Evolutionary conservation across 768 basidiomycete genomes (phyloP).

Genomic region (Scleroderma bovista): DNA sequence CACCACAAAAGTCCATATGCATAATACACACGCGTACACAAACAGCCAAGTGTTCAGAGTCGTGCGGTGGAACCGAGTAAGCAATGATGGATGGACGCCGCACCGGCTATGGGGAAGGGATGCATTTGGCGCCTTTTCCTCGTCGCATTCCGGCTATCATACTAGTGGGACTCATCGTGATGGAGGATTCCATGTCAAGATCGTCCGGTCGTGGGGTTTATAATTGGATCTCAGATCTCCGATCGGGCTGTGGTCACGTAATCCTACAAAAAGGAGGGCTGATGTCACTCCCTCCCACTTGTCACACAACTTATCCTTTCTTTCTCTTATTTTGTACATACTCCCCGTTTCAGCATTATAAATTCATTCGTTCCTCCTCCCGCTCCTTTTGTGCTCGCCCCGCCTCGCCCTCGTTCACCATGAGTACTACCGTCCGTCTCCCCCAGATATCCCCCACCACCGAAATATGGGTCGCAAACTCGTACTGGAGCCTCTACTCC

Average conservation of each 20-base stretch:
- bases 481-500: constrained; percentile 57
- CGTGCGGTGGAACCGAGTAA: too few species aligned
- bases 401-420: neutral
- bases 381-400: constrained; percentile 5
- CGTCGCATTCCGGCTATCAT: too few species aligned
- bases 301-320: constrained; percentile 22
- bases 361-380: constrained; percentile 12
- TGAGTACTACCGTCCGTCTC: constrained; percentile 20
- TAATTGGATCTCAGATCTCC: constrained; percentile 9
- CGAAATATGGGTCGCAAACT: constrained; percentile 63
- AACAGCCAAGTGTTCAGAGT: too few species aligned
- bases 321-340: constrained; percentile 20
- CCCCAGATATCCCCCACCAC: constrained; percentile 57
- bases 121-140: too few species aligned
- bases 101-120: too few species aligned
- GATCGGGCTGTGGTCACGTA: constrained; percentile 22
- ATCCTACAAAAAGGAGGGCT: constrained; percentile 18
- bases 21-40: too few species aligned
- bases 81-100: too few species aligned
- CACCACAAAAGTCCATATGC: too few species aligned
- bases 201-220: neutral
- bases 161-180: too few species aligned
- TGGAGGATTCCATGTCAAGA: too few species aligned
- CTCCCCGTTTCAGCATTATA: neutral
- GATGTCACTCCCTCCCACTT: constrained; percentile 25